Percentiles rank a stretch among this genome's conserved stretches.
These are phyloP conservation scores for Termitomyces sp. DNA, from an alignment of 768 basidiomycete genomes.

Conservation along the genomic window DNA sequence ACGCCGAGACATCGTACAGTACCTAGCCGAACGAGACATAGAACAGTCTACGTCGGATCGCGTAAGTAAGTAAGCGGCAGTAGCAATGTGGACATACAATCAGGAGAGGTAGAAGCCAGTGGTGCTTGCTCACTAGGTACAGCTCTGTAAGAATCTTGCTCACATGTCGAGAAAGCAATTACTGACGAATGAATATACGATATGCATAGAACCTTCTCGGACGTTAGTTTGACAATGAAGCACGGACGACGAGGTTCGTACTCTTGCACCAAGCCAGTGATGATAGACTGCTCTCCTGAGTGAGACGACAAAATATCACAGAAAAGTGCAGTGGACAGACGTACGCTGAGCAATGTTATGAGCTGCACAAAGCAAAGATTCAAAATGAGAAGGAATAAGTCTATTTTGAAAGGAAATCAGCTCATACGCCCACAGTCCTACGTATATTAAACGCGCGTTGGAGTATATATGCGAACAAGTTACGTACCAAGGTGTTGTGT, in stretches of 20 bases:
- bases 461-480: too few species aligned
- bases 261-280: slow-evolving; percentile 3
- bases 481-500: not conserved
- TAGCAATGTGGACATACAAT: not conserved
- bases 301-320: not conserved
- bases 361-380: not conserved
- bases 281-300: not conserved
- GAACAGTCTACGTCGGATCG: not conserved
- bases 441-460: not conserved
- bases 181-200: slow-evolving; percentile 1
- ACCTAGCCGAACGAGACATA: not conserved
- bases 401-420: too few species aligned
- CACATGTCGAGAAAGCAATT: not conserved
- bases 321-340: not conserved
- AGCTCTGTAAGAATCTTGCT: not conserved
- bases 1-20: not conserved
- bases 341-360: not conserved
- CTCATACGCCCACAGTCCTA: not conserved
- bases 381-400: not conserved
- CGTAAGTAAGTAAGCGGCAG: not conserved
- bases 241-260: not conserved
- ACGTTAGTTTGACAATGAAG: not conserved
- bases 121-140: not conserved
- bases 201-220: not conserved
- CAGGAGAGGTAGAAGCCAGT: not conserved